Evolutionary conservation across 257 asterid species (phyloP).

Genomic region (Handroanthus guayacan): DNA sequence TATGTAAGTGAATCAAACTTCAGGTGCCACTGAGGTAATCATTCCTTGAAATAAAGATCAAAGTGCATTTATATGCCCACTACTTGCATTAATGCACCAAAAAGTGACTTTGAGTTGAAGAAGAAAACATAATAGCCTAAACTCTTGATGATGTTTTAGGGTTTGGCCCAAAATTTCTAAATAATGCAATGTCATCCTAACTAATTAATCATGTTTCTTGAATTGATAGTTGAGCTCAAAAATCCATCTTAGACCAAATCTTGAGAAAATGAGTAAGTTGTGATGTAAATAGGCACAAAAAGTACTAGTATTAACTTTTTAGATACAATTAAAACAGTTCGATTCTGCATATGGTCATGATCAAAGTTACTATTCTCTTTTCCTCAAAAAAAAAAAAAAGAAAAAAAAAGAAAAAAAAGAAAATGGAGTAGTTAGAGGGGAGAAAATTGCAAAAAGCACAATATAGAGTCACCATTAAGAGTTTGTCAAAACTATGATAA

Average conservation of each 20-base stretch:
- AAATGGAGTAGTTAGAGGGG: neutral
- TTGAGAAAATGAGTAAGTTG: neutral
- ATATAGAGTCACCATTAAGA: constrained; percentile 26
- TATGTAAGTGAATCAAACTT: no score
- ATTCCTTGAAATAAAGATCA: constrained; percentile 1
- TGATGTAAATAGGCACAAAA: neutral
- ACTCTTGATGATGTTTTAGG: neutral
- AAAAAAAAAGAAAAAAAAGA: constrained; percentile 15
- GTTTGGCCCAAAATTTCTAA: neutral
- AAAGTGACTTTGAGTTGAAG: neutral
- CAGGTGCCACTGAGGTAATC: no score
- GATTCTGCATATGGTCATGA: no score
- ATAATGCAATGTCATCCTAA: neutral
- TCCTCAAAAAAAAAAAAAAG: neutral
- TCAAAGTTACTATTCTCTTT: constrained; percentile 9
- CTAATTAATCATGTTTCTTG: neutral
- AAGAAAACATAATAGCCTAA: neutral
- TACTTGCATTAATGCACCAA: neutral
- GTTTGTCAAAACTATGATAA: constrained; percentile 38
- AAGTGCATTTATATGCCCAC: constrained; percentile 28
- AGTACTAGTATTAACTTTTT: neutral
- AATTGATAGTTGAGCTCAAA: neutral
- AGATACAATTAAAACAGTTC: neutral
- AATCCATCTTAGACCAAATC: neutral
- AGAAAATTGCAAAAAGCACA: constrained; percentile 21